Evolutionary conservation across 2,329 filamentous ascomycete species (phyloP).

Genomic region (Phialocephala sp.): DNA sequence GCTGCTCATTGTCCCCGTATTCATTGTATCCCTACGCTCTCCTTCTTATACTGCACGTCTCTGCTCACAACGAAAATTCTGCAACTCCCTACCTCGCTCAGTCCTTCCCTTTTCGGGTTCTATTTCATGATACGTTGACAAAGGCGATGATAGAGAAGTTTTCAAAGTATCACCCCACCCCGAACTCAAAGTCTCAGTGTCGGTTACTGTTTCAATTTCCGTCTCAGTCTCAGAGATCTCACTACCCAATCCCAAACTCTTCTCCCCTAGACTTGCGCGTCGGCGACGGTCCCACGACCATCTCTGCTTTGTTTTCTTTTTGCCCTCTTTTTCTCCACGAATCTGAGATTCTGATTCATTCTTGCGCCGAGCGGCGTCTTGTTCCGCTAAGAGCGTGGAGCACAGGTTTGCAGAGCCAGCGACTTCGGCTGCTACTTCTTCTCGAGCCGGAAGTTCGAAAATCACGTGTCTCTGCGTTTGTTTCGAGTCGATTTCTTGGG

Average conservation of each 20-base stretch:
- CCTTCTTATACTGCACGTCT: neutral
- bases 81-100: neutral
- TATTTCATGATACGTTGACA: neutral
- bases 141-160: neutral
- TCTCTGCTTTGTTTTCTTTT: neutral
- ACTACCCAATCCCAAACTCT: neutral
- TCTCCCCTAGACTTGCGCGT: neutral
- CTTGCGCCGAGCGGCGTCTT: neutral
- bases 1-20: neutral
- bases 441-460: neutral
- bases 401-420: neutral
- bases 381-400: neutral
- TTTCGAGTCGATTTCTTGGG: too few relatives aligned
- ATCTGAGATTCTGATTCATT: neutral
- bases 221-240: neutral
- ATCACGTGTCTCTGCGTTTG: neutral
- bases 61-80: neutral
- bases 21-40: neutral
- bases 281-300: constrained; percentile 4
- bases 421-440: neutral
- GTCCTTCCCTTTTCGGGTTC: neutral
- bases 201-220: neutral
- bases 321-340: neutral
- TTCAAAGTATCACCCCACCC: constrained; percentile 2
- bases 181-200: neutral